Evolutionary conservation across 1,284 basidiomycete species (phyloP).

Genomic region (Chiua sp.): DNA sequence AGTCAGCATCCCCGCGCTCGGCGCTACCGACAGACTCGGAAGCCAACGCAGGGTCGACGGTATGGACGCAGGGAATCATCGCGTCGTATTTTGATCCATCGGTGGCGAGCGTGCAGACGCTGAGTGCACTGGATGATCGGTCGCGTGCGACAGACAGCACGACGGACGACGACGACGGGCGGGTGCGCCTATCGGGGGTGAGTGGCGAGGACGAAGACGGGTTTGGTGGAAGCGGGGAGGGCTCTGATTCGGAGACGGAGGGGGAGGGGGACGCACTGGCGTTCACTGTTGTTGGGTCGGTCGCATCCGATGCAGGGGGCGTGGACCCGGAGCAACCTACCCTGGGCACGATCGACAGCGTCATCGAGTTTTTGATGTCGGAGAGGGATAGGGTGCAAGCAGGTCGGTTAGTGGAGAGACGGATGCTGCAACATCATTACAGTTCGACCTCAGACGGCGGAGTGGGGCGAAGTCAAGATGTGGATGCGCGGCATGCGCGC

Average conservation of each 20-base stretch:
- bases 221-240: constrained; percentile 9
- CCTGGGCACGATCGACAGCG: constrained; percentile 39
- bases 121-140: constrained; percentile 36
- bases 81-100: constrained; percentile 48
- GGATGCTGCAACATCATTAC: constrained; percentile 24
- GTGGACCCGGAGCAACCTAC: constrained; percentile 35
- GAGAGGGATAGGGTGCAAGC: constrained; percentile 39
- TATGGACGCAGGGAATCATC: constrained; percentile 69
- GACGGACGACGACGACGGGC: constrained; percentile 17
- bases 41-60: constrained; percentile 57
- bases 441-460: constrained; percentile 48
- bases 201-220: constrained; percentile 5
- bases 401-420: constrained; percentile 23
- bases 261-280: constrained; percentile 32
- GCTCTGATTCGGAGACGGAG: constrained; percentile 40
- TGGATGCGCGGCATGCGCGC: constrained; percentile 45
- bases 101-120: constrained; percentile 32
- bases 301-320: constrained; percentile 23
- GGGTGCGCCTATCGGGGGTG: neutral
- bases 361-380: constrained; percentile 39
- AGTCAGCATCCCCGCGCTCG: constrained; percentile 36
- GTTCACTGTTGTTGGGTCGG: constrained; percentile 30
- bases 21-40: constrained; percentile 44
- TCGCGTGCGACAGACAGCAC: constrained; percentile 27
- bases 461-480: constrained; percentile 34